phyloP scores from a whole-genome alignment of 2,329 filamentous ascomycete genomes.

The Emergomyces orientalis region DNA sequence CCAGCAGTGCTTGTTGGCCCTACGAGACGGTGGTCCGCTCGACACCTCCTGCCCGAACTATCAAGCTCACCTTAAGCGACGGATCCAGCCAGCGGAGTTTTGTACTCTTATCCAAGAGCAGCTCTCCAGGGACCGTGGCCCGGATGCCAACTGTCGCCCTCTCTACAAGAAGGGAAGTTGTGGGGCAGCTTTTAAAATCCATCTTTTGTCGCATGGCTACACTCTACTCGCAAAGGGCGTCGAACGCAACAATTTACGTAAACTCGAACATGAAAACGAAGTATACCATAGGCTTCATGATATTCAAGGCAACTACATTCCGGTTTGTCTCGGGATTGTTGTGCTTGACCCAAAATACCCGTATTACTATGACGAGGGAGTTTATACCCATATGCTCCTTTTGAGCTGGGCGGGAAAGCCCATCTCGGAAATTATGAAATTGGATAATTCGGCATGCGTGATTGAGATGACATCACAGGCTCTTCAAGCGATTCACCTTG shows the following conservation, averaged over 20 bases:
- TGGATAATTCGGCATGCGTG: no score
- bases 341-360: background rate
- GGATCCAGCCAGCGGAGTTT: slow-evolving; percentile 2
- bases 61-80: background rate
- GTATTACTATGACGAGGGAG: background rate
- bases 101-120: background rate
- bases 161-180: slow-evolving; percentile 7
- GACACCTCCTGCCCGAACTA: slow-evolving; percentile 9
- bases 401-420: background rate
- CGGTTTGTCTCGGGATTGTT: slow-evolving; percentile 1
- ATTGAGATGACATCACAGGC: no score
- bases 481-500: no score
- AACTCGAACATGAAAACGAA: background rate
- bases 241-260: background rate
- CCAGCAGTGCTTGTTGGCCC: slow-evolving; percentile 8
- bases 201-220: slow-evolving; percentile 9
- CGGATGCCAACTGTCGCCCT: slow-evolving; percentile 8
- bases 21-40: slow-evolving; percentile 5
- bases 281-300: no score
- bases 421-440: background rate
- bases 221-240: slow-evolving; percentile 8
- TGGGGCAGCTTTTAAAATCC: slow-evolving; percentile 8
- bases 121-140: slow-evolving; percentile 7
- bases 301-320: background rate
- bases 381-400: background rate